Evolutionary conservation across 352 stramenopile species (phyloP).

Genomic region (Phytophthora pistaciae): DNA sequence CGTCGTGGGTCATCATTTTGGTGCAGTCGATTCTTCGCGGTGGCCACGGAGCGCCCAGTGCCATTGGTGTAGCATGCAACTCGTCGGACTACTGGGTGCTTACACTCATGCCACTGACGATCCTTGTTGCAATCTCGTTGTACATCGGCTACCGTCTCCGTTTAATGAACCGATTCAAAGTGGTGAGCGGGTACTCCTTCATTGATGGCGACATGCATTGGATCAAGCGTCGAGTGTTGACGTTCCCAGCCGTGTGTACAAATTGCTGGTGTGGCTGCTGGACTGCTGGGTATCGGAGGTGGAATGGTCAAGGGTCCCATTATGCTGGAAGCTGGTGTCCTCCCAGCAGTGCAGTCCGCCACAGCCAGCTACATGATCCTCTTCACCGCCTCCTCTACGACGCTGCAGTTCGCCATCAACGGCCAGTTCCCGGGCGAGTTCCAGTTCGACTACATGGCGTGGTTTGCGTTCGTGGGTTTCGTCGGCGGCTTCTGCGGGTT

Average conservation of each 20-base stretch:
- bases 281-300: slow-evolving; percentile 95
- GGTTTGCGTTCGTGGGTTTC: slow-evolving; percentile 92
- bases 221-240: slow-evolving; percentile 84
- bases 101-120: slow-evolving; percentile 80
- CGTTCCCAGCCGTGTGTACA: slow-evolving; percentile 94
- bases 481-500: slow-evolving; percentile 72
- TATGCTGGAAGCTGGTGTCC: slow-evolving; percentile 97
- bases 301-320: slow-evolving; percentile 97
- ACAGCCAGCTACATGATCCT: slow-evolving; percentile 93
- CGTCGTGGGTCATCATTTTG: slow-evolving; percentile 68
- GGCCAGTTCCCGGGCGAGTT: slow-evolving; percentile 74
- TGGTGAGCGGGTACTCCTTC: slow-evolving; percentile 77
- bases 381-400: slow-evolving; percentile 93
- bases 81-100: slow-evolving; percentile 92
- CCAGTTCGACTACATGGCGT: slow-evolving; percentile 91
- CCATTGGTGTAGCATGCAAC: slow-evolving; percentile 93
- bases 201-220: slow-evolving; percentile 96
- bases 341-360: slow-evolving; percentile 87
- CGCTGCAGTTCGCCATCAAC: slow-evolving; percentile 82
- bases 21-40: slow-evolving; percentile 68
- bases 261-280: slow-evolving; percentile 94
- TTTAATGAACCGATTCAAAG: slow-evolving; percentile 64
- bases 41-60: slow-evolving; percentile 62
- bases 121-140: slow-evolving; percentile 65
- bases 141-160: slow-evolving; percentile 57